Conservation (phyloP, 495 filamentous ascomycete species). For the Penicillium pulvis region DNA sequence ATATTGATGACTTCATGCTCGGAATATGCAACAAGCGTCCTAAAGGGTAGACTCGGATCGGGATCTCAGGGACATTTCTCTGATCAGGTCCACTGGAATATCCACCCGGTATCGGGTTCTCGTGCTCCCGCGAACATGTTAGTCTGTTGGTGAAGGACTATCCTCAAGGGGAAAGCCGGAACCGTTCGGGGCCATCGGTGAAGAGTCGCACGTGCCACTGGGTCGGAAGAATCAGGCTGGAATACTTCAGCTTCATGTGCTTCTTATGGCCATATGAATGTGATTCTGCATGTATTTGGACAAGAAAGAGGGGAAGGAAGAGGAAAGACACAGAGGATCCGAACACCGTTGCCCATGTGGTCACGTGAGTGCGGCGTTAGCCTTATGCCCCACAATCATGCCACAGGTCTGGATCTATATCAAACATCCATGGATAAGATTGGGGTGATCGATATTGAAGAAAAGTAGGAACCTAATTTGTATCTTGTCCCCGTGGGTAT, state of each 20-base stretch:
- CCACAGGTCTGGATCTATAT: conserved; percentile 5
- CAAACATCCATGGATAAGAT: not conserved
- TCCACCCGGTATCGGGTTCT: conserved; percentile 17
- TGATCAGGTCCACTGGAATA: conserved; percentile 17
- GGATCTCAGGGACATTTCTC: conserved; percentile 7
- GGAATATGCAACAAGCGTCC: not conserved
- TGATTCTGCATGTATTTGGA: not conserved
- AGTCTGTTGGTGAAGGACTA: not conserved
- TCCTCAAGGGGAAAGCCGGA: conserved; percentile 28
- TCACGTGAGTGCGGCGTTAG: not conserved
- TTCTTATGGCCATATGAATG: not conserved
- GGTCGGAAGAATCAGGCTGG: conserved; percentile 21
- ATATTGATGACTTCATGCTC: conserved; percentile 31
- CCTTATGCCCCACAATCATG: conserved; percentile 9
- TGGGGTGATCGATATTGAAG: not conserved
- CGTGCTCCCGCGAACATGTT: conserved; percentile 15
- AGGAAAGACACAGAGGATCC: not conserved
- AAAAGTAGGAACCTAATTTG: not conserved
- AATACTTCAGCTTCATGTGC: not conserved
- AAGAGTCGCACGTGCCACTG: conserved; percentile 20
- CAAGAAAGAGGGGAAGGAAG: not conserved
- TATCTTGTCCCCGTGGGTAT: not conserved
- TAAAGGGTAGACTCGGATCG: conserved; percentile 25
- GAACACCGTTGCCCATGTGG: not conserved
- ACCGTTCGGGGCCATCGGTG: conserved; percentile 29